Evolutionary conservation across 2,329 filamentous ascomycete genomes (phyloP).

Genomic region (Graphiopsis chlorocephala): DNA sequence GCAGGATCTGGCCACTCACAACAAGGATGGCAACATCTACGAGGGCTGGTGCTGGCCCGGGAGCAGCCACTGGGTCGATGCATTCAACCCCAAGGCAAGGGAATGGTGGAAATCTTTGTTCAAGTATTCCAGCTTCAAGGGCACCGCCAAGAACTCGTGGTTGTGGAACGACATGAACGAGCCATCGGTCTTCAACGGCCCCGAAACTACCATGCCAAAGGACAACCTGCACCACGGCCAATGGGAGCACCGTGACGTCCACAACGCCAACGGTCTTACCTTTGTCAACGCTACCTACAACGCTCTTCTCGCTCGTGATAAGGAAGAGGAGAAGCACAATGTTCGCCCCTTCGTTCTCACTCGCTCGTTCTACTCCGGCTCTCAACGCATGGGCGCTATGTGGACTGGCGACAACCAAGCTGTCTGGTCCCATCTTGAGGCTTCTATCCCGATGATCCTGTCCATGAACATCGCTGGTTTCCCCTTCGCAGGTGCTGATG

Average conservation of each 20-base stretch:
- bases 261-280: slow-evolving; percentile 94
- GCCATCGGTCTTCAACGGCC: slow-evolving; percentile 96
- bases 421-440: slow-evolving; percentile 85
- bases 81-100: slow-evolving; percentile 87
- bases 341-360: slow-evolving; percentile 86
- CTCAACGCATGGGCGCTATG: slow-evolving; percentile 88
- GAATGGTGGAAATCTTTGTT: slow-evolving; percentile 91
- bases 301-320: slow-evolving; percentile 78
- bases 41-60: slow-evolving; percentile 99
- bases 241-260: slow-evolving; percentile 96
- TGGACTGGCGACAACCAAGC: slow-evolving; percentile 99
- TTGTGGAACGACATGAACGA: slow-evolving; percentile 99
- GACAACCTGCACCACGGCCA: slow-evolving; percentile 88
- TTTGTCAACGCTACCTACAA: slow-evolving; percentile 93
- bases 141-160: slow-evolving; percentile 80
- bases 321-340: slow-evolving; percentile 63
- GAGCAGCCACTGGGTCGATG: slow-evolving; percentile 93
- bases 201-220: slow-evolving; percentile 97
- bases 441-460: slow-evolving; percentile 86
- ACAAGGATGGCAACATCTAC: slow-evolving; percentile 85
- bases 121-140: slow-evolving; percentile 83
- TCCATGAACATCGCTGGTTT: slow-evolving; percentile 90
- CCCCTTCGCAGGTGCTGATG: slow-evolving; percentile 91
- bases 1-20: slow-evolving; percentile 78
- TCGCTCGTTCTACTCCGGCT: slow-evolving; percentile 86